A percentile compares a stretch with the other conserved stretches of the same genome.
These are phyloP conservation scores for Physocladia obscura DNA, from an alignment of 192 early-diverging fungal genomes.

Conservation along the genomic window DNA sequence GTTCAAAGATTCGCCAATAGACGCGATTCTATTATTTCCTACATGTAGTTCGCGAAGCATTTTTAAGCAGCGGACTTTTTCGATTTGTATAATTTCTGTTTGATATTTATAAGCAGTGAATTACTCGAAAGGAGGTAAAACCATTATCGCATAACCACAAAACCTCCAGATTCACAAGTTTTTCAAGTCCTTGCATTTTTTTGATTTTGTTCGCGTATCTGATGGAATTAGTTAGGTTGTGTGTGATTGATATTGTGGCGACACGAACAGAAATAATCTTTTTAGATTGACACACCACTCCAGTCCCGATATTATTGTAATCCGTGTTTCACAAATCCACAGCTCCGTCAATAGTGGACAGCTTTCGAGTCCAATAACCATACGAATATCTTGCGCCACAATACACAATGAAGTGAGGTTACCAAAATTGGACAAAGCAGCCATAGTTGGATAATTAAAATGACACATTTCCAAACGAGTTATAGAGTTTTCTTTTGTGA, in stretches of 20 bases:
- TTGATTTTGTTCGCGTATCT: constrained; percentile 56
- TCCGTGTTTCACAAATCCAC: constrained; percentile 60
- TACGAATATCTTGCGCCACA: constrained; percentile 56
- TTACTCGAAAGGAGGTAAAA: background rate
- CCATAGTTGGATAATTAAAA: constrained; percentile 50
- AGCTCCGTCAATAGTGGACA: constrained; percentile 44
- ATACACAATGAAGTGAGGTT: constrained; percentile 48
- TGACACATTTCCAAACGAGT: constrained; percentile 56
- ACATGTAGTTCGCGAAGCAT: constrained; percentile 42
- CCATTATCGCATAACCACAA: constrained; percentile 61
- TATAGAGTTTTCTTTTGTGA: constrained; percentile 20
- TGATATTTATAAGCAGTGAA: background rate
- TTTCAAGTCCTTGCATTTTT: constrained; percentile 51
- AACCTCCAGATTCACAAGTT: constrained; percentile 42
- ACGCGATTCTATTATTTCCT: constrained; percentile 45
- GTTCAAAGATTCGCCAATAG: constrained; percentile 49
- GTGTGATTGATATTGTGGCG: background rate
- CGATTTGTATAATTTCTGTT: constrained; percentile 46
- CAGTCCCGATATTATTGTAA: constrained; percentile 43
- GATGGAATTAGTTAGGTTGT: background rate
- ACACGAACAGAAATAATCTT: constrained; percentile 52
- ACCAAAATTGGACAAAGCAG: constrained; percentile 42
- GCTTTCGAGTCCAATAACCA: constrained; percentile 44
- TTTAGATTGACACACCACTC: constrained; percentile 39
- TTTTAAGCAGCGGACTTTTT: constrained; percentile 38